phyloP scores from a whole-genome alignment of 164 flowering plant genomes.

The Magnolia sinica region DNA sequence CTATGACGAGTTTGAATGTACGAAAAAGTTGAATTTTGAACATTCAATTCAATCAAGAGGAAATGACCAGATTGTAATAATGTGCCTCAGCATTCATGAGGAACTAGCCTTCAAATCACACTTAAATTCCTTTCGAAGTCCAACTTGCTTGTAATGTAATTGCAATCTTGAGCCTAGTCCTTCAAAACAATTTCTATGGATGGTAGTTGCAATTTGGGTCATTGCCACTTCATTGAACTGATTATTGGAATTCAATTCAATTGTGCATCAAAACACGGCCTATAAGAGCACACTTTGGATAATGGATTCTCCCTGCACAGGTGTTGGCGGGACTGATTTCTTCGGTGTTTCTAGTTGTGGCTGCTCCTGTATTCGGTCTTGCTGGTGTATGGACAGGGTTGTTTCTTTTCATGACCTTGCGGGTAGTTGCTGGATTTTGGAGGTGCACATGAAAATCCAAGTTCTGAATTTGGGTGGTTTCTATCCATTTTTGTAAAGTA shows the following conservation, averaged over 20 bases:
- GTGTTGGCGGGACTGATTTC: slow-evolving; percentile 60
- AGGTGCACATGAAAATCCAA: slow-evolving; percentile 41
- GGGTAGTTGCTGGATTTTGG: slow-evolving; percentile 76
- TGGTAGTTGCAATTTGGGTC: not conserved
- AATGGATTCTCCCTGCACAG: slow-evolving; percentile 31
- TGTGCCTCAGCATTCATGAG: not conserved
- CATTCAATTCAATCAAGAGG: too few relatives aligned
- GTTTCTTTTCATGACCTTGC: slow-evolving; percentile 86
- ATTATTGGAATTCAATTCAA: not conserved
- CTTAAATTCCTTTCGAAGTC: not conserved
- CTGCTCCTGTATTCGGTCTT: slow-evolving; percentile 73
- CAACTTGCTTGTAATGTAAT: too few relatives aligned
- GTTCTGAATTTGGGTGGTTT: not conserved
- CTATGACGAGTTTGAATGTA: too few relatives aligned
- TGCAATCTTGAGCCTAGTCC: not conserved
- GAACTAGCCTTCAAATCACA: not conserved
- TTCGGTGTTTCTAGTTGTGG: slow-evolving; percentile 55
- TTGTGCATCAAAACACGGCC: not conserved
- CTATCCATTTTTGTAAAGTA: not conserved
- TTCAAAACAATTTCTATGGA: not conserved
- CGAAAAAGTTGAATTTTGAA: too few relatives aligned
- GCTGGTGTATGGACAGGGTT: slow-evolving; percentile 91
- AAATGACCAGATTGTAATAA: too few relatives aligned
- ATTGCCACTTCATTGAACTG: not conserved
- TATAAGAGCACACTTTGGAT: not conserved